phyloP scores from a whole-genome alignment of 1,284 basidiomycete species.

The Meira nashicola region DNA sequence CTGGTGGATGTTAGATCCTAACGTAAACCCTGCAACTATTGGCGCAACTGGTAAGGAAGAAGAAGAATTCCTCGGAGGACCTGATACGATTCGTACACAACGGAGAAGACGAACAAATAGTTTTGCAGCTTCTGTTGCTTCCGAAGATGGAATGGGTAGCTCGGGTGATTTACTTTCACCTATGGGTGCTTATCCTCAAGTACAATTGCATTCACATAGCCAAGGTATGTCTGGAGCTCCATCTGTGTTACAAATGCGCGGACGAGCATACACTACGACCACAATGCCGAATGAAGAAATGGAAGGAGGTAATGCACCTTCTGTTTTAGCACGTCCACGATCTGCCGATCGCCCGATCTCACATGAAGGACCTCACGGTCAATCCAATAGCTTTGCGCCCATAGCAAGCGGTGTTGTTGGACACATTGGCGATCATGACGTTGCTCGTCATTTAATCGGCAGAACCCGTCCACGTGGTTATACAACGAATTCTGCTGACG shows the following conservation, averaged over 20 bases:
- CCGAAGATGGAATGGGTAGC: not conserved
- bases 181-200: too few relatives aligned
- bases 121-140: not conserved
- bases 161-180: not conserved
- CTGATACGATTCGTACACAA: not conserved
- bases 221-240: not conserved
- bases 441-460: not conserved
- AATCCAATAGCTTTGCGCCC: not conserved
- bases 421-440: not conserved
- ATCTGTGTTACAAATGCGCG: not conserved
- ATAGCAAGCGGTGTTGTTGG: not conserved
- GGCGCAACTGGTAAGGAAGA: not conserved
- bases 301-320: not conserved
- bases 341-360: not conserved
- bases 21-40: slow-evolving; percentile 20
- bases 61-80: not conserved
- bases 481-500: not conserved
- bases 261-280: not conserved
- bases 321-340: not conserved
- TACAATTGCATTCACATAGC: not conserved
- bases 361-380: not conserved
- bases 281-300: not conserved
- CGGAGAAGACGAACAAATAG: slow-evolving; percentile 7
- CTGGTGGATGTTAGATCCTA: slow-evolving; percentile 37
- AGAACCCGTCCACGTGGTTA: slow-evolving; percentile 1